Percentiles rank a stretch among this genome's conserved stretches.
Evolutionary conservation across 2,329 filamentous ascomycete genomes (phyloP).

Genomic region (Fusarium stilboides): DNA sequence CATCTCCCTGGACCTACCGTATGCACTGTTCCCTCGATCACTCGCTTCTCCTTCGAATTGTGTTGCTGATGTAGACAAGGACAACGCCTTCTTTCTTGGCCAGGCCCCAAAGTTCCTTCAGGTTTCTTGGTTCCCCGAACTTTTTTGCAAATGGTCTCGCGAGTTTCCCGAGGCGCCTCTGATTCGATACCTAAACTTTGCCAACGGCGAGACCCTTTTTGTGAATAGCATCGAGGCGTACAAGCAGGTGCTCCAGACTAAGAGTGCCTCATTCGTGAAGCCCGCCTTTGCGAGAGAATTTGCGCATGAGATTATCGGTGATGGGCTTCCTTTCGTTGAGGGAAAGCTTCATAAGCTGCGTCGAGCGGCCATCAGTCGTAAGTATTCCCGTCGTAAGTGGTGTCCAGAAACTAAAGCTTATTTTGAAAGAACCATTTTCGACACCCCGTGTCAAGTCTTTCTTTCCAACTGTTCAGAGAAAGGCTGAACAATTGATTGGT

Average conservation of each 20-base stretch:
- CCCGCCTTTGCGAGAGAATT: slow-evolving; percentile 46
- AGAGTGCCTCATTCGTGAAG: slow-evolving; percentile 49
- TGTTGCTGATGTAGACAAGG: slow-evolving; percentile 46
- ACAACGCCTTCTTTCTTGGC: slow-evolving; percentile 58
- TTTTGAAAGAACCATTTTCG: slow-evolving; percentile 51
- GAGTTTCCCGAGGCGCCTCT: slow-evolving; percentile 48
- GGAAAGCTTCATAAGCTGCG: slow-evolving; percentile 55
- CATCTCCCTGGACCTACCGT: slow-evolving; percentile 62
- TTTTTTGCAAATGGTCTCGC: slow-evolving; percentile 52
- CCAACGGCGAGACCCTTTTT: slow-evolving; percentile 48
- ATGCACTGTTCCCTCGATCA: neutral
- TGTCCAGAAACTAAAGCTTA: slow-evolving; percentile 9
- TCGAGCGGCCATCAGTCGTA: slow-evolving; percentile 54
- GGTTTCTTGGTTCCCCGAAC: slow-evolving; percentile 49
- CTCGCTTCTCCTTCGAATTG: neutral
- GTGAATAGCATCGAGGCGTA: slow-evolving; percentile 48
- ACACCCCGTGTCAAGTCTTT: slow-evolving; percentile 47
- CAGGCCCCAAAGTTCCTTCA: slow-evolving; percentile 55
- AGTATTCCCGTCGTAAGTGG: neutral
- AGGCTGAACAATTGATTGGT: slow-evolving; percentile 52
- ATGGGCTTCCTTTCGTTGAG: slow-evolving; percentile 56
- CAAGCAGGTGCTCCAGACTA: slow-evolving; percentile 49
- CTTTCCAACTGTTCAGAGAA: slow-evolving; percentile 54
- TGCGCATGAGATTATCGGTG: slow-evolving; percentile 48
- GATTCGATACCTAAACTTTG: slow-evolving; percentile 50